Conservation (phyloP, 176 grass and related monocot genomes). For the Alloteropsis semialata region DNA sequence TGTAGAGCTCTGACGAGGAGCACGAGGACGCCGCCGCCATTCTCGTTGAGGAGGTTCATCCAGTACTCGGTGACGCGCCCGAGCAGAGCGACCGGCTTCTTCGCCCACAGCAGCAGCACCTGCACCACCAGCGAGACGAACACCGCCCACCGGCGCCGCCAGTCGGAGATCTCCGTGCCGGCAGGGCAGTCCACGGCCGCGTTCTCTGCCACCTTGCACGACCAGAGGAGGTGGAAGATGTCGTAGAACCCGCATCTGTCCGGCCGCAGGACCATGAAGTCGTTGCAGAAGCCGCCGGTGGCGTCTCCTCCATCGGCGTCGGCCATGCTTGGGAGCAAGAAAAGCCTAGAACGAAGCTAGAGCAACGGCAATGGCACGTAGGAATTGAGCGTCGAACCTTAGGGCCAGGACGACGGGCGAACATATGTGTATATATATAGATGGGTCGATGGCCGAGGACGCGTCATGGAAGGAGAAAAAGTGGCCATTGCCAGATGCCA, state of each 20-base stretch:
- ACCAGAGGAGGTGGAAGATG: constrained; percentile 51
- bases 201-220: constrained; percentile 47
- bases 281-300: not conserved
- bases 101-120: constrained; percentile 45
- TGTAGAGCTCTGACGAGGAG: constrained; percentile 43
- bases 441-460: not conserved
- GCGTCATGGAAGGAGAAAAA: not conserved
- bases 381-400: not conserved
- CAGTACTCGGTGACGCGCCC: constrained; percentile 50
- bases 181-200: constrained; percentile 46
- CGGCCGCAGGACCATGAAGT: constrained; percentile 73
- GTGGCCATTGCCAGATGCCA: not conserved
- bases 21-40: constrained; percentile 40
- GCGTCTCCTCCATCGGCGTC: not conserved
- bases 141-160: constrained; percentile 49
- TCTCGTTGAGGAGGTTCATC: constrained; percentile 73
- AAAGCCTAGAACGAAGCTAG: not conserved
- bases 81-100: constrained; percentile 59
- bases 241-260: constrained; percentile 36
- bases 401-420: not conserved
- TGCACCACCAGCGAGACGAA: constrained; percentile 64
- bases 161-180: constrained; percentile 41
- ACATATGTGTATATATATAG: constrained; percentile 18
- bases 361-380: not conserved
- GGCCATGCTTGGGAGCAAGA: not conserved